phyloP scores from a whole-genome alignment of 2,329 filamentous ascomycete species.

The Phialocephala subalpina region DNA sequence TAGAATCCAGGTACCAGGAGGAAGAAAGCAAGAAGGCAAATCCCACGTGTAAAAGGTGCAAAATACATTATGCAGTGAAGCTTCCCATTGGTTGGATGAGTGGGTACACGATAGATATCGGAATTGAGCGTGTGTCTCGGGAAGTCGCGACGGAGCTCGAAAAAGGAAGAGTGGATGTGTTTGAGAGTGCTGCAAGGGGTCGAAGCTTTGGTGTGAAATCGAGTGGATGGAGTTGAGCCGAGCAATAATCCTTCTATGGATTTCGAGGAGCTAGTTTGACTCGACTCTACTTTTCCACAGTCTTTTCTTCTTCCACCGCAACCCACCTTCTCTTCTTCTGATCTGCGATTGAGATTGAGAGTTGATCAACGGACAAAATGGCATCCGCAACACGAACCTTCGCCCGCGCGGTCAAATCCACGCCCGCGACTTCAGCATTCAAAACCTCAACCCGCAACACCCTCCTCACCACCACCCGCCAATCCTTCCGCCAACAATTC shows the following conservation, averaged over 20 bases:
- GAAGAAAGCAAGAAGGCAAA: background rate
- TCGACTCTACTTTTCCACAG: background rate
- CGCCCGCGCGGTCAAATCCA: slow-evolving; percentile 46
- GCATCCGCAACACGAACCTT: slow-evolving; percentile 48
- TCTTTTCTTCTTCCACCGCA: background rate
- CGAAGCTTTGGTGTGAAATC: too few relatives aligned
- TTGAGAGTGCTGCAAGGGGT: background rate
- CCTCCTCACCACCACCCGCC: slow-evolving; percentile 67
- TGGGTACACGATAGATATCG: slow-evolving; percentile 1
- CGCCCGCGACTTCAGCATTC: slow-evolving; percentile 56
- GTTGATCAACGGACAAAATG: slow-evolving; percentile 40
- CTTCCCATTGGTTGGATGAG: background rate
- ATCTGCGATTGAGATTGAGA: background rate
- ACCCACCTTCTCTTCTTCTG: background rate
- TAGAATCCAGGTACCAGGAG: too few relatives aligned
- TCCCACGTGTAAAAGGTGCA: background rate
- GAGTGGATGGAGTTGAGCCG: too few relatives aligned
- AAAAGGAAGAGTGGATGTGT: background rate
- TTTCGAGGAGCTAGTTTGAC: background rate
- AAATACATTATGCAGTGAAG: background rate
- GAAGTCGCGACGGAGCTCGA: slow-evolving; percentile 3
- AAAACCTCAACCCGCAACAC: slow-evolving; percentile 64
- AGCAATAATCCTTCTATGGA: background rate
- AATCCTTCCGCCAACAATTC: slow-evolving; percentile 76
- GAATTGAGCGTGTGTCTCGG: background rate